Percentiles rank a stretch among this genome's conserved stretches.
phyloP scores from a whole-genome alignment of 225 moss, liverwort and hornwort species.

The Sphagnum contortum region DNA sequence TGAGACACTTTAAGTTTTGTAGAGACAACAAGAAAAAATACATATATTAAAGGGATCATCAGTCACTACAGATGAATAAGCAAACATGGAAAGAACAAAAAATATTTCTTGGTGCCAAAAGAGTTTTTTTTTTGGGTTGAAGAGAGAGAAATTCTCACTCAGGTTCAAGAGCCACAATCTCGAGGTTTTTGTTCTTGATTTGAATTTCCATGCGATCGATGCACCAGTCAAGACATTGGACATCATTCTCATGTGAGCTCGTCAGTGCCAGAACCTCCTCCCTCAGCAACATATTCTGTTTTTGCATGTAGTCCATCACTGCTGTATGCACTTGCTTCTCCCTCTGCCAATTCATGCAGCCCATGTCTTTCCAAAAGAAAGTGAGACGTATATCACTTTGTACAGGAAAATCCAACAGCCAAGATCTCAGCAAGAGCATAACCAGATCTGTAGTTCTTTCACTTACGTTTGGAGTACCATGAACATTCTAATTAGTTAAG shows the following conservation, averaged over 20 bases:
- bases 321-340: constrained; percentile 52
- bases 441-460: neutral
- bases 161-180: constrained; percentile 20
- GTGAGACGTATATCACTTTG: neutral
- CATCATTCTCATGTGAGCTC: constrained; percentile 38
- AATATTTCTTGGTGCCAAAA: no score
- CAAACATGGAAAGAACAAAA: no score
- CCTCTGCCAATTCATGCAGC: constrained; percentile 19
- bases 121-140: no score
- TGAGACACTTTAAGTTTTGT: no score
- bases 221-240: constrained; percentile 57
- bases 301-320: constrained; percentile 73
- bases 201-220: constrained; percentile 54
- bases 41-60: no score
- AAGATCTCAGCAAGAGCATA: neutral
- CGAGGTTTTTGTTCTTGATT: constrained; percentile 27
- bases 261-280: constrained; percentile 63
- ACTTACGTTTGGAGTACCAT: neutral
- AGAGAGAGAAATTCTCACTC: constrained; percentile 4
- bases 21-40: no score
- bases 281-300: constrained; percentile 62
- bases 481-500: neutral
- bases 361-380: neutral
- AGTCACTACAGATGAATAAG: no score
- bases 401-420: neutral